phyloP scores from a whole-genome alignment of 164 flowering plant genomes.

The Magnolia changhungtana region DNA sequence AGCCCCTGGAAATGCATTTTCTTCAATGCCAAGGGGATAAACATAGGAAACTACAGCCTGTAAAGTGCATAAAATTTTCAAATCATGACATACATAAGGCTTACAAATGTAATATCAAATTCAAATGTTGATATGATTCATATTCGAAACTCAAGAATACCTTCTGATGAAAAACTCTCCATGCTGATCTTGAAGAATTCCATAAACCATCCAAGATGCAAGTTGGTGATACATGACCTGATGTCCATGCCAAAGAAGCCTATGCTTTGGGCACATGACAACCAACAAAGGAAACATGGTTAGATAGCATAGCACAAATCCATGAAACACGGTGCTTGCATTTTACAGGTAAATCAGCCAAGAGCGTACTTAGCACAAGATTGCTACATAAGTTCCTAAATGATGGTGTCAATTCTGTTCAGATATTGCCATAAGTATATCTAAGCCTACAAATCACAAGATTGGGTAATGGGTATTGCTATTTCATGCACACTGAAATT shows the following conservation, averaged over 20 bases:
- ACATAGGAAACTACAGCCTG: not conserved
- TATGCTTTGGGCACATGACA: slow-evolving; percentile 28
- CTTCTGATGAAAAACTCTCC: slow-evolving; percentile 93
- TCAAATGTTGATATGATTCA: not conserved
- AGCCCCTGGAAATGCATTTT: not conserved
- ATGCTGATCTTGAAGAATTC: slow-evolving; percentile 91
- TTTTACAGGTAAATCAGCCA: not conserved
- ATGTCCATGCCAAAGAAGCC: slow-evolving; percentile 99
- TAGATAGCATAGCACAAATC: not conserved
- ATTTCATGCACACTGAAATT: not conserved
- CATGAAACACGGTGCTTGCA: not conserved
- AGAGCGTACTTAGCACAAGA: not conserved
- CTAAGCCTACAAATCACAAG: not conserved
- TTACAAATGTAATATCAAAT: not conserved
- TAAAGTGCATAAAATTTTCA: not conserved
- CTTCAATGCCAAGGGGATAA: not conserved
- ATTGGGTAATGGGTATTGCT: not conserved
- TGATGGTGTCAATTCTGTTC: not conserved
- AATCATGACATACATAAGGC: not conserved
- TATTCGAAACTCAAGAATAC: slow-evolving; percentile 31
- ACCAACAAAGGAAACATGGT: slow-evolving; percentile 10
- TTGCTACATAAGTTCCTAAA: not conserved
- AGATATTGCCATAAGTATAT: too few species aligned
- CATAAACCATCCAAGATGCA: slow-evolving; percentile 97
- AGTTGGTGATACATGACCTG: slow-evolving; percentile 96